Evolutionary conservation across 805 yeast species (phyloP), one percentile per base, ranked within the genome.

Genomic region (Spathaspora girioi): DNA sequence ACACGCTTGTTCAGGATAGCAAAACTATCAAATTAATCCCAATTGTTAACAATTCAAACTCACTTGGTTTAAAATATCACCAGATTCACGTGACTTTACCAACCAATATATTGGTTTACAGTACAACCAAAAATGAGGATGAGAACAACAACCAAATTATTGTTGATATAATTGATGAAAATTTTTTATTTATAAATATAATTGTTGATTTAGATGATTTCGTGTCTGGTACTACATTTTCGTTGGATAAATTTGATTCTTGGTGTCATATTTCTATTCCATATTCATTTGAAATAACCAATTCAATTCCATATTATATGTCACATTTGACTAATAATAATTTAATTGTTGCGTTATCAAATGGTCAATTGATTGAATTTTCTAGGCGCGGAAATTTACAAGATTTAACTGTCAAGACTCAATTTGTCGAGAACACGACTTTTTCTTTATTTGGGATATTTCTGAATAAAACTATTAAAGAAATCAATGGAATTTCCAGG

Each of bases 261-360:
- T 89, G 96, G 94, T 82, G 89, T 50, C 75, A 75, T 53, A 81
- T 84, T 49, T 79, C 87, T 7, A 79, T 80, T 38, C 92, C 94
- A 0, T 87, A 85, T 64, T 71, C 78, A n/a, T 74, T 74, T 57
- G 79, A 74, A 51, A 63, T 74, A 50, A 62, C 75, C 43, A 68
- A 71, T 2, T 51, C 64, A 3, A 50, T 60, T 1, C 71, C 71
- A 8, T 66, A 59, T 48, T 57, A 56, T 19, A 49, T 69, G 54
- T 70, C 75, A 47, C 64, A 85, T 1, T 65, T 83, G 14, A 75
- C 80, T 31, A 54, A 68, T 0, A 59, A 62, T 2, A 74, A 77
- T 44, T 61, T 83, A 8, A 63, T 90, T 2, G 81, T 86, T 0
- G 75, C 89, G 4, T 71, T 91, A 46, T 75, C 77, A 43, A 96